Conservation (phyloP, 805 yeast genomes). For the Saccharomycopsis oosterbeekiorum region DNA sequence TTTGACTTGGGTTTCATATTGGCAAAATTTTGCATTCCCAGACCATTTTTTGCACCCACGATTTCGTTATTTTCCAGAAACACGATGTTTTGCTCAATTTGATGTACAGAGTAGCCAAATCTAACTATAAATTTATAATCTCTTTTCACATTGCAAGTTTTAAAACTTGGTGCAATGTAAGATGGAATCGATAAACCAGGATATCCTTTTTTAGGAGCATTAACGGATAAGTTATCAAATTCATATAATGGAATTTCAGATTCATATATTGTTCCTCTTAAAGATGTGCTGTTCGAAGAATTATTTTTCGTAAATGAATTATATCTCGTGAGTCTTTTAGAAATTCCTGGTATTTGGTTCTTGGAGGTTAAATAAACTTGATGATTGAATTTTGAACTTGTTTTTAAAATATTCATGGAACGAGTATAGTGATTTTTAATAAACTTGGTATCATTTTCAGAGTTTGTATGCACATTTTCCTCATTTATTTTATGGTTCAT, state of each 20-base stretch:
- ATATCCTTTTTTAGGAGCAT: neutral
- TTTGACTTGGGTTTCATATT: neutral
- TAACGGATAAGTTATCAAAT: neutral
- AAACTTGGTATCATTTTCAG: neutral
- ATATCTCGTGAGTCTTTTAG: neutral
- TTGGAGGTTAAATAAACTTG: neutral
- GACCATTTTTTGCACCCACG: neutral
- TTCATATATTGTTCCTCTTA: constrained; percentile 1
- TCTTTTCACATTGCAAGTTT: constrained; percentile 12
- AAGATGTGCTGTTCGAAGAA: neutral
- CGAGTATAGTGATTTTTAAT: neutral
- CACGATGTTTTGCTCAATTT: neutral
- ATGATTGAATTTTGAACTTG: neutral
- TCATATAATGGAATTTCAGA: constrained; percentile 7
- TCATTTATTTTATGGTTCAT: neutral
- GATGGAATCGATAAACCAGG: constrained; percentile 3
- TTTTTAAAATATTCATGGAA: neutral
- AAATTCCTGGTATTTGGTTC: neutral
- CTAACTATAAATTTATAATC: constrained; percentile 5
- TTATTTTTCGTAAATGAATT: neutral
- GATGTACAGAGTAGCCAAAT: neutral
- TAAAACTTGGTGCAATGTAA: constrained; percentile 9
- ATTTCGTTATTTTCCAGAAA: neutral
- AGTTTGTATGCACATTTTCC: neutral
- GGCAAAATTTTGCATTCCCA: neutral